Evolutionary conservation across 768 basidiomycete species (phyloP), one percentile per base, ranked within the genome.

Genomic region (Rhodotorula graminis): DNA sequence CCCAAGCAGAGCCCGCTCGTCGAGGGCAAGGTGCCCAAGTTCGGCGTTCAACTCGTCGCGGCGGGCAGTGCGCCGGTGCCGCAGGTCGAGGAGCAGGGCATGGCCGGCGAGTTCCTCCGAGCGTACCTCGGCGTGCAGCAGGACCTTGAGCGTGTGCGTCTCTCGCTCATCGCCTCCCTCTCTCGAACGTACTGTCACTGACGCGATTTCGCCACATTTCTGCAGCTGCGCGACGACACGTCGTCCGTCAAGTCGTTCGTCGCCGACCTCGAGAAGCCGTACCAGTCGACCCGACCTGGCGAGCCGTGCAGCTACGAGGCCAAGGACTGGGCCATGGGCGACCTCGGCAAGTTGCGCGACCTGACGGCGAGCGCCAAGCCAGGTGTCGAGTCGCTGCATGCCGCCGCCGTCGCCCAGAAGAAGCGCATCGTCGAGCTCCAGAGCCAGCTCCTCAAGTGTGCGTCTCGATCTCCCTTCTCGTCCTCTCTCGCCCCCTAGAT

Each of bases 71-170:
- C 65, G 9, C 2, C 47, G 0, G n/a, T 27, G 4, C 64, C 67
- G 21, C 44, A n/a, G 10, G 77, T 78, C 31, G n/a, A 71, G 40
- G 76, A 77, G 66, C 74, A 60, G 25, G 78, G 78, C 5, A 71
- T 78, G 67, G 71, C 78, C 0, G 78, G 78, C 23, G 76, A 78
- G 65, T 78, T 77, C 67, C 27, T 77, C 19, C 74, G 72, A 55
- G 74, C 76, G 0, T 78, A 74, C 56, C 50, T 74, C 3, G 33
- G 69, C 6, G 55, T 76, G 44, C 67, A 73, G 47, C 62, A 60
- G 47, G 76, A 77, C 61, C 61, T 78, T 2, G 72, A 72, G n/a
- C 37, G 69, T 2, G 76, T 78, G 57, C 49, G 74, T 60, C 15
- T 4, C 29, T 12, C 42, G 27, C 27, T 9, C 16, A n/a, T 10